Percentiles rank a stretch among this genome's conserved stretches.
phyloP scores from a whole-genome alignment of 176 grass and related monocot species.

The Hsuehochloa calcarea region DNA sequence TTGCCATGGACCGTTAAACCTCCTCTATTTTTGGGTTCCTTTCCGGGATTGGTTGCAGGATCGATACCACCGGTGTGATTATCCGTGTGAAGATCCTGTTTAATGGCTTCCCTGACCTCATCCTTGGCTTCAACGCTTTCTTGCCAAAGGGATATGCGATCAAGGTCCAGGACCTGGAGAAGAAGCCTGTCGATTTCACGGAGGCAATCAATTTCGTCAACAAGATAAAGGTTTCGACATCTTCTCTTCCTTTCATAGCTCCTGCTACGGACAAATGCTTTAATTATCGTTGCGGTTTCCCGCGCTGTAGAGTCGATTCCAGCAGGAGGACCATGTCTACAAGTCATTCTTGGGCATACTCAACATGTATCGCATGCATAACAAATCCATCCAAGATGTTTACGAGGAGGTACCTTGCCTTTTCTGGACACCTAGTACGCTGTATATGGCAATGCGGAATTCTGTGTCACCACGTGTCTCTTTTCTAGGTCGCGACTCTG shows the following conservation, averaged over 20 bases:
- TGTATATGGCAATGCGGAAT: neutral
- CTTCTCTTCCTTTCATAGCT: neutral
- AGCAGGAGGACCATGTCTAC: slow-evolving; percentile 63
- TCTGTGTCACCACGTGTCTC: neutral
- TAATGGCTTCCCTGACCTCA: slow-evolving; percentile 65
- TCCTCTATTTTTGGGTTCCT: neutral
- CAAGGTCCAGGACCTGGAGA: slow-evolving; percentile 58
- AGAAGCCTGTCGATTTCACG: slow-evolving; percentile 77
- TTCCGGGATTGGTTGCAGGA: slow-evolving; percentile 32
- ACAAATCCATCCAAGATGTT: slow-evolving; percentile 66
- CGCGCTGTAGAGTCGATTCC: slow-evolving; percentile 50
- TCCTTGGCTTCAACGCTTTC: slow-evolving; percentile 81
- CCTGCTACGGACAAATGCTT: neutral
- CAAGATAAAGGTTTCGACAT: slow-evolving; percentile 60
- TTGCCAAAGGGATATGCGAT: slow-evolving; percentile 79
- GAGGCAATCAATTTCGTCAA: slow-evolving; percentile 82
- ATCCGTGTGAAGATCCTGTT: slow-evolving; percentile 70
- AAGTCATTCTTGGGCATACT: slow-evolving; percentile 76
- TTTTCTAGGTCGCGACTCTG: slow-evolving; percentile 54
- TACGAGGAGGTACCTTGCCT: slow-evolving; percentile 50
- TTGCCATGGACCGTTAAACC: neutral
- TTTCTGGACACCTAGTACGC: neutral
- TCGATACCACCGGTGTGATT: slow-evolving; percentile 60
- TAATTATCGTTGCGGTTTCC: neutral
- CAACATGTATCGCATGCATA: slow-evolving; percentile 69